Conservation (phyloP, 441 rosid genomes). For the Populus hybrid region DNA sequence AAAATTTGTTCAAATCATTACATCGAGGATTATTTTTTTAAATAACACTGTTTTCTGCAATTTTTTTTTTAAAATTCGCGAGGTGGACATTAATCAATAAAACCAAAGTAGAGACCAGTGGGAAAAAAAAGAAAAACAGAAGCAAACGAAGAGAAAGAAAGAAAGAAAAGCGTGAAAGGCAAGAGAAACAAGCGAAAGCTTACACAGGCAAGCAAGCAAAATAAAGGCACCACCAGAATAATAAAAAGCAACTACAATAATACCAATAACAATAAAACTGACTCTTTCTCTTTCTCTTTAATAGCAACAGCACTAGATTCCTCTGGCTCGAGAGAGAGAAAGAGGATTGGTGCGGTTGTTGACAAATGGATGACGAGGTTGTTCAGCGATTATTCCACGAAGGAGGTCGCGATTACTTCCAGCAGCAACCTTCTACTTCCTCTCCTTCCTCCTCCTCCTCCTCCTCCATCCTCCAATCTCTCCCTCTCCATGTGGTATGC, state of each 20-base stretch:
- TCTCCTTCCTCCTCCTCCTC: conserved; percentile 24
- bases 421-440: conserved; percentile 79
- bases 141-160: neutral
- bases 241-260: neutral
- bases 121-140: neutral
- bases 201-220: neutral
- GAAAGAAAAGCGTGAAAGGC: neutral
- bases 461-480: conserved; percentile 87
- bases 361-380: conserved; percentile 81
- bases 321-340: neutral
- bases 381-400: conserved; percentile 92
- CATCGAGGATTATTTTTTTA: neutral
- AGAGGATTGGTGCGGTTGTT: neutral
- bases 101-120: neutral
- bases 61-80: neutral
- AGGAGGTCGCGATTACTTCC: conserved; percentile 90
- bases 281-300: neutral
- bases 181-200: neutral
- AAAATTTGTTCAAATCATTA: neutral
- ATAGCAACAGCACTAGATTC: neutral
- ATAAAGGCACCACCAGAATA: neutral
- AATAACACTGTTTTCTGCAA: neutral
- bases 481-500: conserved; percentile 89
- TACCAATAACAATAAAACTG: neutral
- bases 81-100: neutral